These are phyloP conservation scores for Arthrobotrys entomopaga DNA, from an alignment of 2,329 filamentous ascomycete genomes.

Conservation along the genomic window DNA sequence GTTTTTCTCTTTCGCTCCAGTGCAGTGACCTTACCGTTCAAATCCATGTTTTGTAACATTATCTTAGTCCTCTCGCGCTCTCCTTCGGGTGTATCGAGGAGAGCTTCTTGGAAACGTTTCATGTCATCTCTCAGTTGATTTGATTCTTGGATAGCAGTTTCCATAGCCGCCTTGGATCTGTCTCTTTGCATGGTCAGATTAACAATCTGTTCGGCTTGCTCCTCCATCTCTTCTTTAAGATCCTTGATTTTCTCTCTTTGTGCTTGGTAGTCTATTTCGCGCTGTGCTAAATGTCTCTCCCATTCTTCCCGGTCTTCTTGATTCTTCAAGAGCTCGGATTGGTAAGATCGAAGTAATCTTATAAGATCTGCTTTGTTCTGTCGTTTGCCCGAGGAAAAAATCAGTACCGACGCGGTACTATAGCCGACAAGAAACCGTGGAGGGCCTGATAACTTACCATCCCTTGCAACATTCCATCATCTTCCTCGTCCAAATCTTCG, in stretches of 20 bases:
- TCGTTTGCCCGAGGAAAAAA: not conserved
- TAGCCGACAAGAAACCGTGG: not conserved
- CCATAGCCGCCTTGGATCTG: slow-evolving; percentile 4
- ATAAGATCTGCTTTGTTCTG: slow-evolving; percentile 44
- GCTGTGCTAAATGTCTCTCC: slow-evolving; percentile 15
- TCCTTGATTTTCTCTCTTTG: slow-evolving; percentile 28
- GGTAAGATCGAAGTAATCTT: slow-evolving; percentile 18
- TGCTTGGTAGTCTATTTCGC: slow-evolving; percentile 28
- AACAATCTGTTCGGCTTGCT: not conserved
- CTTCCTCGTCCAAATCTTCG: slow-evolving; percentile 19
- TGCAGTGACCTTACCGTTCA: slow-evolving; percentile 3
- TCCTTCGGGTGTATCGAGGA: slow-evolving; percentile 15
- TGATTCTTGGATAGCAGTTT: slow-evolving; percentile 20
- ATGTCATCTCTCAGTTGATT: slow-evolving; percentile 26
- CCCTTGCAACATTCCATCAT: slow-evolving; percentile 17
- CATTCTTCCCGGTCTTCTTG: slow-evolving; percentile 13
- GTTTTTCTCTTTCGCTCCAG: slow-evolving; percentile 19
- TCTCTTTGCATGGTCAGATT: slow-evolving; percentile 20
- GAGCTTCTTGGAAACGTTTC: slow-evolving; percentile 13
- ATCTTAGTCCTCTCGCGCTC: slow-evolving; percentile 12
- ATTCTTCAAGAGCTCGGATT: slow-evolving; percentile 15
- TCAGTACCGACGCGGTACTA: no score
- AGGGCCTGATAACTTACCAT: slow-evolving; percentile 15
- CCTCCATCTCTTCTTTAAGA: slow-evolving; percentile 12
- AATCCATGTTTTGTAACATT: slow-evolving; percentile 29